Percentiles rank a stretch among this genome's conserved stretches.
Evolutionary conservation across 495 filamentous ascomycete species (phyloP).

Genomic region (Neurospora intermedia): DNA sequence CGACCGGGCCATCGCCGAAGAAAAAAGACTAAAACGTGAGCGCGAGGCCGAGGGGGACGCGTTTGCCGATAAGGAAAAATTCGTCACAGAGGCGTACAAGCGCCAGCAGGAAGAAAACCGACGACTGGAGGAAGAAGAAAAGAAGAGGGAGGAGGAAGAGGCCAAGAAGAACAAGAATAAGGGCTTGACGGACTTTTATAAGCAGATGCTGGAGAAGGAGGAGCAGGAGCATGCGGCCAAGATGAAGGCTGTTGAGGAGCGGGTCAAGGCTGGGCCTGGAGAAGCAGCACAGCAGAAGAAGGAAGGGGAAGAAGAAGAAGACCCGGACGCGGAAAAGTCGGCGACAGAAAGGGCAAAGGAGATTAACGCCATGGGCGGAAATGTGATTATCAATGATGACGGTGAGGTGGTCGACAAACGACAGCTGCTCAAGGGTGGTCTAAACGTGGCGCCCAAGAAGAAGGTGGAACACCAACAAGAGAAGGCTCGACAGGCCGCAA

Average conservation of each 20-base stretch:
- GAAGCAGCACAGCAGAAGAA: slow-evolving; percentile 11
- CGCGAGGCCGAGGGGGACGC: slow-evolving; percentile 89
- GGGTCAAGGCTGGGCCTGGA: slow-evolving; percentile 38
- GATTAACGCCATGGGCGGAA: slow-evolving; percentile 57
- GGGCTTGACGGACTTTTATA: slow-evolving; percentile 84
- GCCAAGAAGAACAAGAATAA: slow-evolving; percentile 52
- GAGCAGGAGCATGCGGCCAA: slow-evolving; percentile 67
- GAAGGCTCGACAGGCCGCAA: slow-evolving; percentile 23
- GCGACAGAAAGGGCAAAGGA: slow-evolving; percentile 64
- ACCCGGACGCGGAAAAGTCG: slow-evolving; percentile 41
- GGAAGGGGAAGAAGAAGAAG: slow-evolving; percentile 14
- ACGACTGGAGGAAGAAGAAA: slow-evolving; percentile 74
- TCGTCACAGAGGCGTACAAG: slow-evolving; percentile 94
- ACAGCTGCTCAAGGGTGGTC: slow-evolving; percentile 73
- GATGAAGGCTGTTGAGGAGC: slow-evolving; percentile 56
- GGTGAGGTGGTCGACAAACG: slow-evolving; percentile 91
- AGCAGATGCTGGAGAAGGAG: slow-evolving; percentile 64
- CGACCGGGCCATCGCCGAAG: slow-evolving; percentile 76
- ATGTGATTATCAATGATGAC: slow-evolving; percentile 78
- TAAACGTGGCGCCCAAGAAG: slow-evolving; percentile 65
- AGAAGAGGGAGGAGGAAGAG: slow-evolving; percentile 55
- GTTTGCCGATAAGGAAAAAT: slow-evolving; percentile 90
- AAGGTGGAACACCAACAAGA: slow-evolving; percentile 27
- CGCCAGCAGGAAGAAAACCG: slow-evolving; percentile 78
- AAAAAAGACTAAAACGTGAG: slow-evolving; percentile 77